Evolutionary conservation across 2,329 filamentous ascomycete species (phyloP).

Genomic region (Elsinoe fawcettii): DNA sequence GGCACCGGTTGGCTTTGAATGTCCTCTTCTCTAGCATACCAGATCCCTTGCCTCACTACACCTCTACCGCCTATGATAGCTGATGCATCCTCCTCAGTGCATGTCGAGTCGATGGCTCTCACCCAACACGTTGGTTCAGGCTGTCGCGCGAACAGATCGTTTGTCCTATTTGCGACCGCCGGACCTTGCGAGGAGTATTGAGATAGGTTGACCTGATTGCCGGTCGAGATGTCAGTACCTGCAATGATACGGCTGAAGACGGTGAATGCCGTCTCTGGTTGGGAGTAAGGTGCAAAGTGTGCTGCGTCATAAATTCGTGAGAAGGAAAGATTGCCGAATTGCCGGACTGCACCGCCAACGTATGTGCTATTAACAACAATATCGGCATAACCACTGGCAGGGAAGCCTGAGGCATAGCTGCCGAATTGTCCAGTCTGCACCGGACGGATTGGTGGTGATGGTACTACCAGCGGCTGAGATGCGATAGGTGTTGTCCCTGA

Average conservation of each 20-base stretch:
- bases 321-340: conserved; percentile 32
- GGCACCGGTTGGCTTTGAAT: not conserved
- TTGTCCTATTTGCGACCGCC: conserved; percentile 49
- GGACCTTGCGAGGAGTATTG: conserved; percentile 52
- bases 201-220: conserved; percentile 44
- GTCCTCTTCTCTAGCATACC: conserved; percentile 33
- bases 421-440: conserved; percentile 42
- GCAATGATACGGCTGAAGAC: conserved; percentile 10
- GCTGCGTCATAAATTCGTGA: conserved; percentile 30
- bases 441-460: conserved; percentile 44
- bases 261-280: conserved; percentile 19
- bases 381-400: conserved; percentile 25
- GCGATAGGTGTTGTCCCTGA: conserved; percentile 68
- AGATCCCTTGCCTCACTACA: conserved; percentile 53
- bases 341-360: conserved; percentile 29
- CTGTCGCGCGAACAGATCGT: conserved; percentile 41
- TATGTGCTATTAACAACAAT: conserved; percentile 31
- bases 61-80: conserved; percentile 46
- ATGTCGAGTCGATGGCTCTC: conserved; percentile 45
- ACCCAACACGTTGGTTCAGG: conserved; percentile 54
- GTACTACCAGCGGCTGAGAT: conserved; percentile 50
- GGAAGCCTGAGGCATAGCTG: conserved; percentile 23
- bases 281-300: conserved; percentile 30
- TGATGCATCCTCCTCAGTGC: conserved; percentile 43
- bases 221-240: conserved; percentile 43